Conservation (phyloP, 495 filamentous ascomycete species). For the Xylaria nigripes region DNA sequence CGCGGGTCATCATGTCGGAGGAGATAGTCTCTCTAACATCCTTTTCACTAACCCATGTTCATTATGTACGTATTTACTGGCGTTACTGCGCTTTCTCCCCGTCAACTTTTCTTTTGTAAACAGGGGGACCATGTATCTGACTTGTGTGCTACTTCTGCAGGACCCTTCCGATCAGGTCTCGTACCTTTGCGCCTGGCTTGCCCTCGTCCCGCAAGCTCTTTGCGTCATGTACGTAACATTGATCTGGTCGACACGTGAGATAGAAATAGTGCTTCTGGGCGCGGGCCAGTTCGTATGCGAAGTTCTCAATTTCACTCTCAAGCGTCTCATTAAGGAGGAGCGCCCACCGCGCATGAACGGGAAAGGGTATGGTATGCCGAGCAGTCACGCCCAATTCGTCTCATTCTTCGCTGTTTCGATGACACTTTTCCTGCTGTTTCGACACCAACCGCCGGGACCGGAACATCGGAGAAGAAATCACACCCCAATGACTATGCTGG, state of each 20-base stretch:
- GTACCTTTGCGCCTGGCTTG: conserved; percentile 82
- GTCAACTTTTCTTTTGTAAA: background rate
- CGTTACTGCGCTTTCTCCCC: background rate
- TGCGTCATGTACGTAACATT: conserved; percentile 83
- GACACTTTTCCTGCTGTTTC: conserved; percentile 68
- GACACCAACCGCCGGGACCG: conserved; percentile 53
- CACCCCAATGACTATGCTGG: conserved; percentile 47
- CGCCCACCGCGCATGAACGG: conserved; percentile 71
- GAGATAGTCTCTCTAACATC: conserved; percentile 69
- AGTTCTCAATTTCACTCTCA: conserved; percentile 82
- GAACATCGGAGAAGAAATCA: conserved; percentile 22
- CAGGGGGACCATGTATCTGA: background rate
- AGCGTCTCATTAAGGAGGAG: conserved; percentile 86
- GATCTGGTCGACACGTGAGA: conserved; percentile 80
- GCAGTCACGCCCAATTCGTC: conserved; percentile 91
- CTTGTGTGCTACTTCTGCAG: conserved; percentile 36
- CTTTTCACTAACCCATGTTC: conserved; percentile 87
- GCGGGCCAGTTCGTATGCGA: conserved; percentile 88
- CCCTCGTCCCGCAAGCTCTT: conserved; percentile 84
- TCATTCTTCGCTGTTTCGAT: conserved; percentile 80
- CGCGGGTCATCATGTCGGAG: conserved; percentile 41
- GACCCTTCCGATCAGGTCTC: conserved; percentile 81
- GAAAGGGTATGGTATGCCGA: conserved; percentile 99
- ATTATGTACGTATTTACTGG: conserved; percentile 60
- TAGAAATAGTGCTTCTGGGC: conserved; percentile 87